These are phyloP conservation scores for Posidonia oceanica DNA, from an alignment of 116 monocot genomes.

Conservation along the genomic window DNA sequence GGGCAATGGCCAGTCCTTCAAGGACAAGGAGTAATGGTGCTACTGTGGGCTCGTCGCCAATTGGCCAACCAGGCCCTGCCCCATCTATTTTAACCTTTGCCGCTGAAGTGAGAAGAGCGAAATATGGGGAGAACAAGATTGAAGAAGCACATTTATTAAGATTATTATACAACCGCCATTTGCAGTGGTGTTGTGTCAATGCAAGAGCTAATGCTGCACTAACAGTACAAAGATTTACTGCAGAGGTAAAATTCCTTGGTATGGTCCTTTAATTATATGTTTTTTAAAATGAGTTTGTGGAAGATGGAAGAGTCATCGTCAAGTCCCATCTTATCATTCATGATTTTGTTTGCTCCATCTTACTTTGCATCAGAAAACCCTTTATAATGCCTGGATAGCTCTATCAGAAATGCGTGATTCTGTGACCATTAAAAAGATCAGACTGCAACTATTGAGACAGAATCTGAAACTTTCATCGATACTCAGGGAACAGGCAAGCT, in stretches of 20 bases:
- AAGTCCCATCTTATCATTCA: not conserved
- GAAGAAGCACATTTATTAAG: constrained; percentile 67
- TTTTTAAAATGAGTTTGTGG: no score
- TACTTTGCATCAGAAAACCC: constrained; percentile 33
- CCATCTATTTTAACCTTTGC: constrained; percentile 72
- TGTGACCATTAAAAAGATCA: constrained; percentile 38
- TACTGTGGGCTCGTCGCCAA: not conserved
- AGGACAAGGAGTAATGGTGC: constrained; percentile 19
- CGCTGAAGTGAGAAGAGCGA: constrained; percentile 63
- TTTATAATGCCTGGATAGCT: constrained; percentile 47
- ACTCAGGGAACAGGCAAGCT: constrained; percentile 44
- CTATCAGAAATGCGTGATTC: constrained; percentile 41
- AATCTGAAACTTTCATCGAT: constrained; percentile 43
- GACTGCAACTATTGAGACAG: constrained; percentile 38
- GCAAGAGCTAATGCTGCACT: constrained; percentile 25
- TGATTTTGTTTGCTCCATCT: constrained; percentile 1
- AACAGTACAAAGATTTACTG: constrained; percentile 21
- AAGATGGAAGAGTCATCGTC: no score
- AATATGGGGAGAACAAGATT: constrained; percentile 54
- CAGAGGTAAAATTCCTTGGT: constrained; percentile 27
- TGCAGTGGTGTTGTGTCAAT: constrained; percentile 64
- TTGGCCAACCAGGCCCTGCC: constrained; percentile 31
- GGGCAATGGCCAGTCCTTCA: constrained; percentile 50
- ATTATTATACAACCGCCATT: constrained; percentile 49
- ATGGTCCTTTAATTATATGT: not conserved